Conservation (phyloP, 805 yeast species). For the Ogataea thermomethanolica region DNA sequence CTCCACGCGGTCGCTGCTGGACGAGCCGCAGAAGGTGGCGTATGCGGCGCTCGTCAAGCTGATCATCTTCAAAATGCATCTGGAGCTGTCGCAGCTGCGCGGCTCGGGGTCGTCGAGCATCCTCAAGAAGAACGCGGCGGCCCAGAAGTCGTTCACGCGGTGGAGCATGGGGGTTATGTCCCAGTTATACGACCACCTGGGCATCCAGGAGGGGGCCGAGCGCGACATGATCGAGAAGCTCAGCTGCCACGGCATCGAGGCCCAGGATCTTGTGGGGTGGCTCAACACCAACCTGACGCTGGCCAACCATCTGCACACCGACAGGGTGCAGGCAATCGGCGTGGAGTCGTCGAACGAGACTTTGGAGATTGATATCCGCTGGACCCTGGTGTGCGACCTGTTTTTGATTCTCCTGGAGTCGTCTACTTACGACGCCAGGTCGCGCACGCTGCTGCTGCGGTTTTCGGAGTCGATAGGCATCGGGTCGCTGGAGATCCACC, state of each 20-base stretch:
- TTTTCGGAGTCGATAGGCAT: conserved; percentile 66
- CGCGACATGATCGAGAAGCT: conserved; percentile 82
- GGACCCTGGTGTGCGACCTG: conserved; percentile 93
- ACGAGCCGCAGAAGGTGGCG: conserved; percentile 85
- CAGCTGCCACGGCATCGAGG: conserved; percentile 77
- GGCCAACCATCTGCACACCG: conserved; percentile 43
- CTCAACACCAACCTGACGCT: conserved; percentile 40
- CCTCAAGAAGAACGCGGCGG: conserved; percentile 55
- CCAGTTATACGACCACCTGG: conserved; percentile 76
- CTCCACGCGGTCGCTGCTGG: conserved; percentile 75
- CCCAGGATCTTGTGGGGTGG: conserved; percentile 67
- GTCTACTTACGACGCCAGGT: conserved; percentile 84
- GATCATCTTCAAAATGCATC: conserved; percentile 74
- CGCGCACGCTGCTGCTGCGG: conserved; percentile 68
- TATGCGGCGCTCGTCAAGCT: conserved; percentile 83
- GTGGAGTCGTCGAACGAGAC: conserved; percentile 32
- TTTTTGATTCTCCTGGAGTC: conserved; percentile 77
- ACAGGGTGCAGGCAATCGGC: conserved; percentile 19
- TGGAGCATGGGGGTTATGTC: conserved; percentile 79
- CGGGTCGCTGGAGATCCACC: conserved; percentile 64
- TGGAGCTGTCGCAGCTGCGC: conserved; percentile 62
- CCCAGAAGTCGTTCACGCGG: conserved; percentile 75
- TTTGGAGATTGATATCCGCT: conserved; percentile 71
- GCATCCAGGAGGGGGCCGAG: conserved; percentile 65
- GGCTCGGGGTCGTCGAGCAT: conserved; percentile 50